Evolutionary conservation across 345 rosid genomes (phyloP).

Genomic region (Citrus sinensis): DNA sequence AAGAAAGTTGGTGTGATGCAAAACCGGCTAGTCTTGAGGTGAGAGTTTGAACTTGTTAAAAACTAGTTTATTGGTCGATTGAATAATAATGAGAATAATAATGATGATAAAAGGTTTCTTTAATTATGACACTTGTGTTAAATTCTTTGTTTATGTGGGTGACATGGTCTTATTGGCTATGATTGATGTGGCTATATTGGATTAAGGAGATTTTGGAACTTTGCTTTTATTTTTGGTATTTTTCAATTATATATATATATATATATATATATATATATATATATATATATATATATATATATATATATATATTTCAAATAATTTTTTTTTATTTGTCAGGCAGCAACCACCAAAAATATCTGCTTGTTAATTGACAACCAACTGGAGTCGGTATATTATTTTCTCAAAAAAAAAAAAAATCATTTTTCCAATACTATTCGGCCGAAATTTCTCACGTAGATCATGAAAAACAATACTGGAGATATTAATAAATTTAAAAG

Average conservation of each 20-base stretch:
- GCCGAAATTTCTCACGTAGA: not conserved
- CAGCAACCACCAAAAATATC: not conserved
- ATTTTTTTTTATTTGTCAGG: no score
- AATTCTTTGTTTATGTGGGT: not conserved
- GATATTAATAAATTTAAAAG: not conserved
- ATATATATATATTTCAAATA: no score
- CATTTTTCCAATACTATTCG: not conserved
- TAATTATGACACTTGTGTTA: not conserved
- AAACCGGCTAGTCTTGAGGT: constrained; percentile 2
- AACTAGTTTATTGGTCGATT: constrained; percentile 1
- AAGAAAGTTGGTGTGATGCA: not conserved
- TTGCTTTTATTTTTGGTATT: not conserved
- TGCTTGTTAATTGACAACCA: not conserved
- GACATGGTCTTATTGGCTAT: not conserved
- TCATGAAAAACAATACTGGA: not conserved
- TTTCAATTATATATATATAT: not conserved
- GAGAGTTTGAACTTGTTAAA: not conserved
- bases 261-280: no score
- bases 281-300: no score
- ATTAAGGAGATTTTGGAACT: not conserved
- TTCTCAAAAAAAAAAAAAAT: not conserved
- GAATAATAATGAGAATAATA: constrained; percentile 3
- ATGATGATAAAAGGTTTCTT: not conserved
- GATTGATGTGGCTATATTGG: not conserved
- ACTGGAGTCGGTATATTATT: not conserved